Percentiles rank a stretch among this genome's conserved stretches.
Conservation (phyloP, 2,329 filamentous ascomycete species). For the Magnaporthiopsis poae region DNA sequence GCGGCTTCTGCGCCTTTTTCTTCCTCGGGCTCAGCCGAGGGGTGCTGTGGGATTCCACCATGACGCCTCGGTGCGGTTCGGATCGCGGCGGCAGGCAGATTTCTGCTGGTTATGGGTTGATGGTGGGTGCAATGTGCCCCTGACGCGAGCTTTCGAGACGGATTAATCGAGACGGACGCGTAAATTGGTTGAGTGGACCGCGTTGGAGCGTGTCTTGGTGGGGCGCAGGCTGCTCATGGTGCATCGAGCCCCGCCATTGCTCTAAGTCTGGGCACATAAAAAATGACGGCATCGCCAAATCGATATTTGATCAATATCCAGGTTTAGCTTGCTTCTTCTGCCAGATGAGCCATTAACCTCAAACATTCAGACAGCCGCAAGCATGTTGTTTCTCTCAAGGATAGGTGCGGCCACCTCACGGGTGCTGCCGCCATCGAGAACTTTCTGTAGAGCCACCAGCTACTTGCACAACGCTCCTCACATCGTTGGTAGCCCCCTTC, state of each 20-base stretch:
- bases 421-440: constrained; percentile 14
- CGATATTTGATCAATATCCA: no score
- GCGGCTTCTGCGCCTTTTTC: constrained; percentile 20
- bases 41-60: constrained; percentile 11
- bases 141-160: background rate
- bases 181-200: background rate
- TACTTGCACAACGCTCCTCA: constrained; percentile 41
- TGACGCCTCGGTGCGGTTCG: background rate
- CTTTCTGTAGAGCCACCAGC: constrained; percentile 27
- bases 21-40: constrained; percentile 19
- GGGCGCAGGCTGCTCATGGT: background rate
- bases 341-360: background rate
- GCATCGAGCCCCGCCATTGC: background rate
- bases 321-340: background rate
- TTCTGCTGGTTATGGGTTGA: background rate
- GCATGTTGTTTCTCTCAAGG: constrained; percentile 1
- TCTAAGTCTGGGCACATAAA: background rate
- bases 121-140: background rate
- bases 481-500: constrained; percentile 34
- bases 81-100: background rate
- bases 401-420: background rate
- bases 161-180: background rate
- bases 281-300: background rate
- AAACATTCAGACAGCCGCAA: background rate
- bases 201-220: constrained; percentile 2